Evolutionary conservation across 257 asterid genomes (phyloP), one percentile per base, ranked within the genome.

Genomic region (Nicotiana noctiflora): DNA sequence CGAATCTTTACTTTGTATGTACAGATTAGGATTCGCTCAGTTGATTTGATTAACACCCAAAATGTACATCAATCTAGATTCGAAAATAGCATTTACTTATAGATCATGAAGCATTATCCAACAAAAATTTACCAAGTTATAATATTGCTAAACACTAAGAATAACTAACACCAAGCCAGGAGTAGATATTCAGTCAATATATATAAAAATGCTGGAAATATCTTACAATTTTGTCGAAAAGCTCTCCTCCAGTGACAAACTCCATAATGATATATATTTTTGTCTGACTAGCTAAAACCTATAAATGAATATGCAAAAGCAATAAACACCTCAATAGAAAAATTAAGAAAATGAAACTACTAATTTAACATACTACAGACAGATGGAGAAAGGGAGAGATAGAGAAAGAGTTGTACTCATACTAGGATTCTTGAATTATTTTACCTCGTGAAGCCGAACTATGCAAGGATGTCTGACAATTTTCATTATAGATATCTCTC

Each of bases 401-500:
- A 18, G 21, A 49, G 21, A 59, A 57, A 63, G 53, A 56, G 75
- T 56, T 49, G 21, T 60, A 68, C 46, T 67, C 62, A 55, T 21
- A 44, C 19, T 49, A 75, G 31, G 13, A 64, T 17, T 49, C 21
- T 60, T 17, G 4, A 10, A 60, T 21, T 34, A 25, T 19, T 81
- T 80, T 86, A 94, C 98, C 97, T 94, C 97, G 82, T 94, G 92
- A 80, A 92, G 90, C 88, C 92, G 86, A 64, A 94, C 93, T 56
- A 94, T 88, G 82, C 88, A 85, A 32, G 97, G 97, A 89, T 94
- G 98, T 80, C 96, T 87, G 80, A 94, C 93, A 77, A 94, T 91
- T 92, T 94, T 94, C 98, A 94, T 94, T 56, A 94, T 88, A 72
- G 97, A 94, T 57, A 94, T 94, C 89, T 94, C 98, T 81, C 95